These are phyloP conservation scores for Kernera saxatilis DNA, from an alignment of 345 rosid genomes.

Conservation along the genomic window DNA sequence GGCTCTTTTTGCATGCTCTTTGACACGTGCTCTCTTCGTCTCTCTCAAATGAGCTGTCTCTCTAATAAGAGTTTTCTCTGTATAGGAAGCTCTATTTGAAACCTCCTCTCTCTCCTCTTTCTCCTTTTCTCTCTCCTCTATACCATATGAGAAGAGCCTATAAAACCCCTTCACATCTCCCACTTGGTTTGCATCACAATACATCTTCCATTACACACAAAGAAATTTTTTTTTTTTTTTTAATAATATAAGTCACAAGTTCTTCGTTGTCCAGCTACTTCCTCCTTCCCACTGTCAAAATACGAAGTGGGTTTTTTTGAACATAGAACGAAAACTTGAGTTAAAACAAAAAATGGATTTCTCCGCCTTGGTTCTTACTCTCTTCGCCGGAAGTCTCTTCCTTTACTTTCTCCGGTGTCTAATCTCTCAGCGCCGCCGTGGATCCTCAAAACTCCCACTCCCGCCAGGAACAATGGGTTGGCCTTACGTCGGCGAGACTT, in stretches of 20 bases:
- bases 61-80: slow-evolving; percentile 15
- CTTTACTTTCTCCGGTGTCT: slow-evolving; percentile 29
- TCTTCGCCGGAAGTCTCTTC: slow-evolving; percentile 25
- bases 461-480: slow-evolving; percentile 88
- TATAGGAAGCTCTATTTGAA: slow-evolving; percentile 8
- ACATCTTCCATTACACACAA: neutral
- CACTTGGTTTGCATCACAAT: slow-evolving; percentile 24
- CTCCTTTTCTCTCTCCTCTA: neutral
- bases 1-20: slow-evolving; percentile 31
- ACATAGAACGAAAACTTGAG: neutral
- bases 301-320: slow-evolving; percentile 8
- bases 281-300: neutral
- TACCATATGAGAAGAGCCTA: slow-evolving; percentile 20
- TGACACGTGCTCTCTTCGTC: slow-evolving; percentile 33
- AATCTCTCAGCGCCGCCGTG: slow-evolving; percentile 23
- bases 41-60: slow-evolving; percentile 32
- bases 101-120: neutral
- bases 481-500: slow-evolving; percentile 84
- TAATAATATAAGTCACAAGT: slow-evolving; percentile 14
- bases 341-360: slow-evolving; percentile 31
- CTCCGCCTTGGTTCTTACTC: slow-evolving; percentile 25
- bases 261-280: slow-evolving; percentile 24
- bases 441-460: slow-evolving; percentile 42
- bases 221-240: neutral
- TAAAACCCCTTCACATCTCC: slow-evolving; percentile 29